Base-by-base conservation (phyloP, 2,329 filamentous ascomycete species). In the Dactylellina drechsleri region DNA sequence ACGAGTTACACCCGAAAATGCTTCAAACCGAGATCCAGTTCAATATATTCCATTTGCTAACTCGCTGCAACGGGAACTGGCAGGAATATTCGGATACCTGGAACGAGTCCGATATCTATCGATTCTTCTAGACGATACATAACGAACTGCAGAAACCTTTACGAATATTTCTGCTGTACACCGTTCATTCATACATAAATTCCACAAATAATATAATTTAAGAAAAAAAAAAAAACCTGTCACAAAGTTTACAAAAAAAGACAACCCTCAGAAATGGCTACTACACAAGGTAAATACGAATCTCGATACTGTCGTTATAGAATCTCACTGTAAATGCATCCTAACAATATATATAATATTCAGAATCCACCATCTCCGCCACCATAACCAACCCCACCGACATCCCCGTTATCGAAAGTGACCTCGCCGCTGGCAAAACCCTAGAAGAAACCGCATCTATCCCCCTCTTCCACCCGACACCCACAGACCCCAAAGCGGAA, bases 391-490 rank as follows among this genome's bases (percentile, higher is more conserved):
- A 66, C 28, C 68, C 68, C 40, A 50, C 68, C 61, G 68, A 73
- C 57, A 66, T 73, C 49, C 61, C 67, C 53, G 43, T 52, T 56
- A 60, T 73, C 60, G 67, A 73, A 43, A 66, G 56, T 52, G 47
- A 31, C 15, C 16, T 66, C 6, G 31, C 31, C 18, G 49, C 61
- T 36, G 60, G 56, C 12, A 73, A 73, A 50, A 13, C 61, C 41
- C 45, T 57, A 66, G 68, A 66, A 66, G 68, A 65, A 50, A 12
- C 40, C 26, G 41, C 66, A 36, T 36, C 66, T n/a, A 59, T 65
- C 10, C 68, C 68, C 1, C 62, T 73, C 47, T 73, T 73, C 68
- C 68, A 73, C 16, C 68, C 68, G 6, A 61, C 68, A 40, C 68
- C 68, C 13, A 60, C 61, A 56, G 68, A 73, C n/a, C 68, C 61